phyloP scores from a whole-genome alignment of 768 basidiomycete genomes.

The Naganishia vishniacii region DNA sequence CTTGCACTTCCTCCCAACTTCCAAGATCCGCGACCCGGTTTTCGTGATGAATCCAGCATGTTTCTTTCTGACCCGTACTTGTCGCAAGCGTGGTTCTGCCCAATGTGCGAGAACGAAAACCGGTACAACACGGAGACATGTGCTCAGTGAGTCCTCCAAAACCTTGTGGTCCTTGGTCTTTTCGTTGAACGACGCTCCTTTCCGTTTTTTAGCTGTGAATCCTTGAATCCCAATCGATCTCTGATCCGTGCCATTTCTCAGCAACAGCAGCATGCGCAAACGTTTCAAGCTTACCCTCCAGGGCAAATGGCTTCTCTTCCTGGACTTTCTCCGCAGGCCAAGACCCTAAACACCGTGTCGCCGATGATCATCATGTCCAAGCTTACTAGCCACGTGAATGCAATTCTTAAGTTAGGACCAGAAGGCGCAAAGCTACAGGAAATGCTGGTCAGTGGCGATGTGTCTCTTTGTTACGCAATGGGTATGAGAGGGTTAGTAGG shows the following conservation, averaged over 20 bases:
- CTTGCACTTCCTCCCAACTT: background rate
- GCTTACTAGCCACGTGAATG: constrained; percentile 22
- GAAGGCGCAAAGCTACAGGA: constrained; percentile 22
- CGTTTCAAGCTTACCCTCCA: constrained; percentile 10
- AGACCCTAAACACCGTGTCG: constrained; percentile 5
- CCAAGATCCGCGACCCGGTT: background rate
- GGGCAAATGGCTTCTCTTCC: background rate
- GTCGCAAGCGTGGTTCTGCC: constrained; percentile 8
- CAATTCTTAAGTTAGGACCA: constrained; percentile 11
- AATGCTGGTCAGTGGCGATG: constrained; percentile 27
- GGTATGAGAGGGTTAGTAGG: constrained; percentile 29
- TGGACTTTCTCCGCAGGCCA: constrained; percentile 1
- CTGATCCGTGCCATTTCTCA: constrained; percentile 17
- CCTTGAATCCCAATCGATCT: constrained; percentile 15
- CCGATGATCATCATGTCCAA: constrained; percentile 21
- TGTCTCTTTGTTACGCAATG: constrained; percentile 22
- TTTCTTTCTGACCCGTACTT: background rate
- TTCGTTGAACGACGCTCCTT: no score
- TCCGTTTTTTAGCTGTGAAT: constrained; percentile 15
- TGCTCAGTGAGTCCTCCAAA: constrained; percentile 19
- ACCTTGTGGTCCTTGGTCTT: no score
- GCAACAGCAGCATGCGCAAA: constrained; percentile 15
- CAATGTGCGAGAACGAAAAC: background rate
- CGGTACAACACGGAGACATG: constrained; percentile 13
- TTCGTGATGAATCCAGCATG: background rate